A percentile compares a stretch with the other conserved stretches of the same genome.
Evolutionary conservation across 305 asterid genomes (phyloP).

Genomic region (Fraxinus albicans): DNA sequence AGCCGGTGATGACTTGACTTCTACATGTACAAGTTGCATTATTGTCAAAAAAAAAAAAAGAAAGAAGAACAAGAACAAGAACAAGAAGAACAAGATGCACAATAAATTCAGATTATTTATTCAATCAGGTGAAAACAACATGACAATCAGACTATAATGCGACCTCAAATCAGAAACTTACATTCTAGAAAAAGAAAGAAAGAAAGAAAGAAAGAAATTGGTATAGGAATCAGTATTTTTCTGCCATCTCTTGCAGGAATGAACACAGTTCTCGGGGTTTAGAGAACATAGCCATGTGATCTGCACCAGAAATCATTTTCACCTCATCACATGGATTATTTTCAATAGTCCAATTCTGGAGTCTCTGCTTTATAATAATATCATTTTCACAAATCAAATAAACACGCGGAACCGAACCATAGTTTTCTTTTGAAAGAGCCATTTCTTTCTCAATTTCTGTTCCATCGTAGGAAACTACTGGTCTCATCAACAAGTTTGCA

Average conservation of each 20-base stretch:
- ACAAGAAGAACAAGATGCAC: no score
- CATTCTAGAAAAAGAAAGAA: no score
- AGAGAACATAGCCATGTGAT: slow-evolving; percentile 53
- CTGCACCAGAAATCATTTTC: slow-evolving; percentile 31
- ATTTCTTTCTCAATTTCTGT: background rate
- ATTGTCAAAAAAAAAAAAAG: no score
- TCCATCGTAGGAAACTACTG: no score
- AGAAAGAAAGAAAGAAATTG: background rate
- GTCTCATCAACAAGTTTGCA: no score
- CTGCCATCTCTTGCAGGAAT: slow-evolving; percentile 17
- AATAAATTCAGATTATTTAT: no score
- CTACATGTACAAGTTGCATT: background rate
- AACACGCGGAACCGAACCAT: slow-evolving; percentile 38
- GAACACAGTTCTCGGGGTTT: slow-evolving; percentile 30
- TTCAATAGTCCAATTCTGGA: slow-evolving; percentile 36
- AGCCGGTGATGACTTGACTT: no score
- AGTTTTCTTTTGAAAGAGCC: slow-evolving; percentile 26
- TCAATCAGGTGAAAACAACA: no score
- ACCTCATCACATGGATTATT: slow-evolving; percentile 40
- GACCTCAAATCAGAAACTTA: no score
- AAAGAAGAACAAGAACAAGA: no score
- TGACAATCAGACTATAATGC: no score
- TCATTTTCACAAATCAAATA: slow-evolving; percentile 35
- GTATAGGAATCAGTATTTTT: background rate
- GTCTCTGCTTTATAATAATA: slow-evolving; percentile 13